phyloP scores from a whole-genome alignment of 306 rosid genomes.

The Quillaja saponaria region DNA sequence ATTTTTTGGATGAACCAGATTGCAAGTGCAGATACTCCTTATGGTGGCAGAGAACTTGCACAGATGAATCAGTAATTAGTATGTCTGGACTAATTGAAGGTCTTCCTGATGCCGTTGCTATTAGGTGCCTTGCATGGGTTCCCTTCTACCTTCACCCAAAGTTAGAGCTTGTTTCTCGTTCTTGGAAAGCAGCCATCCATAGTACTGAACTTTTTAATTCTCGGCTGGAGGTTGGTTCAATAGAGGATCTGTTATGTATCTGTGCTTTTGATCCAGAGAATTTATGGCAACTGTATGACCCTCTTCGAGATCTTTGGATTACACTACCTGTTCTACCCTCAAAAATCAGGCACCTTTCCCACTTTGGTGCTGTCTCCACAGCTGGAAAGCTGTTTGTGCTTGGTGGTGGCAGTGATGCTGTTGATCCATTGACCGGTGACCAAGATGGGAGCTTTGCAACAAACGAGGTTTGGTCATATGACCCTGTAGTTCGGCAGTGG shows the following conservation, averaged over 20 bases:
- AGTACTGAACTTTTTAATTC: slow-evolving; percentile 78
- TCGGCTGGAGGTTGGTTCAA: slow-evolving; percentile 75
- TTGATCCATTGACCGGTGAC: slow-evolving; percentile 93
- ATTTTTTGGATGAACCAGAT: background rate
- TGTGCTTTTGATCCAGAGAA: slow-evolving; percentile 96
- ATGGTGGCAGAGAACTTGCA: slow-evolving; percentile 31
- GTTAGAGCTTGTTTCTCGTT: slow-evolving; percentile 80
- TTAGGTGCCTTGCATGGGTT: slow-evolving; percentile 91
- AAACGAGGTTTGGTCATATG: slow-evolving; percentile 94
- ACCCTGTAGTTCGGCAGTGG: slow-evolving; percentile 82
- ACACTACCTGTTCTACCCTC: slow-evolving; percentile 96
- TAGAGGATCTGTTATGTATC: slow-evolving; percentile 80
- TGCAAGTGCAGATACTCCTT: slow-evolving; percentile 40
- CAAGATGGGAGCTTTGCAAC: slow-evolving; percentile 97
- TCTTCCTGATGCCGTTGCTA: slow-evolving; percentile 89
- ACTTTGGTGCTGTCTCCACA: slow-evolving; percentile 81
- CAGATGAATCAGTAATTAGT: slow-evolving; percentile 55
- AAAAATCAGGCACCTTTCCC: slow-evolving; percentile 78
- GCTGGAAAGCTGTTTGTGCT: slow-evolving; percentile 90
- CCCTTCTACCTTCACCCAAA: slow-evolving; percentile 85
- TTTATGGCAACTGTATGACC: slow-evolving; percentile 91
- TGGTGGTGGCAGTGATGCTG: slow-evolving; percentile 96
- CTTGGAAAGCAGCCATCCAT: slow-evolving; percentile 84
- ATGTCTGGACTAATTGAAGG: slow-evolving; percentile 96
- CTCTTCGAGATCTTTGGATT: slow-evolving; percentile 84